Conservation (phyloP, 2,329 filamentous ascomycete genomes). For the Chrysoporthe deuterocubensis region DNA sequence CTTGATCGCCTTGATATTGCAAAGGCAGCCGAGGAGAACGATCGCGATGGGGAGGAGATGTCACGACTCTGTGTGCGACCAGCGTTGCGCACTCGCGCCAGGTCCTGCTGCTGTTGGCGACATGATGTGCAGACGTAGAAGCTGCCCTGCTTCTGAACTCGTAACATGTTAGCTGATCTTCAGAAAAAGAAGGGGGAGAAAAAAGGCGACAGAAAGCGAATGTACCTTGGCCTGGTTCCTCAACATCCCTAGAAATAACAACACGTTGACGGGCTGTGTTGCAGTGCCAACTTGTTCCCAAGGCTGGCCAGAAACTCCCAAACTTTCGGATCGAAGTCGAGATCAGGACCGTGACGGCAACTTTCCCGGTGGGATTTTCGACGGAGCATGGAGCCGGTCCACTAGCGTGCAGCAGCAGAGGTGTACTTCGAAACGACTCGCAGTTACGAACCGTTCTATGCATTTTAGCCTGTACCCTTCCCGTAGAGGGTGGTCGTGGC, state of each 20-base stretch:
- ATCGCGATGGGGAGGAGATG: constrained; percentile 2
- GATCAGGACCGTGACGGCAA: constrained; percentile 18
- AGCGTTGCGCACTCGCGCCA: constrained; percentile 17
- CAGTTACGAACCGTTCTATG: neutral
- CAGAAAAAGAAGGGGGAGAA: too few species aligned
- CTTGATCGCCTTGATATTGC: neutral
- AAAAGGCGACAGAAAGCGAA: neutral
- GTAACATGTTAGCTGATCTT: constrained; percentile 1
- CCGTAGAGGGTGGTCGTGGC: neutral
- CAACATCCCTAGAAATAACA: constrained; percentile 21
- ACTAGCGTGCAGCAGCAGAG: neutral
- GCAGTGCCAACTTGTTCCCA: neutral
- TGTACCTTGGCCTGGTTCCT: constrained; percentile 26
- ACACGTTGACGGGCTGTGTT: neutral
- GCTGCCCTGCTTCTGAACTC: constrained; percentile 41
- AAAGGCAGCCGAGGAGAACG: constrained; percentile 7
- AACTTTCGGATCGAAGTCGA: constrained; percentile 7
- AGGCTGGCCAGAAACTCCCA: neutral
- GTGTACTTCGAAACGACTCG: constrained; percentile 1
- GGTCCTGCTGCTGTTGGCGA: constrained; percentile 34
- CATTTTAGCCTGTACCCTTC: neutral
- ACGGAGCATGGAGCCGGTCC: neutral
- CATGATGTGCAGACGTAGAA: constrained; percentile 48
- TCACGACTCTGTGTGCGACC: neutral
- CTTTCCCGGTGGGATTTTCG: constrained; percentile 4